Evolutionary conservation across 2,329 filamentous ascomycete species (phyloP), one percentile per base, ranked within the genome.

Genomic region (Fonsecaea pugnacius): DNA sequence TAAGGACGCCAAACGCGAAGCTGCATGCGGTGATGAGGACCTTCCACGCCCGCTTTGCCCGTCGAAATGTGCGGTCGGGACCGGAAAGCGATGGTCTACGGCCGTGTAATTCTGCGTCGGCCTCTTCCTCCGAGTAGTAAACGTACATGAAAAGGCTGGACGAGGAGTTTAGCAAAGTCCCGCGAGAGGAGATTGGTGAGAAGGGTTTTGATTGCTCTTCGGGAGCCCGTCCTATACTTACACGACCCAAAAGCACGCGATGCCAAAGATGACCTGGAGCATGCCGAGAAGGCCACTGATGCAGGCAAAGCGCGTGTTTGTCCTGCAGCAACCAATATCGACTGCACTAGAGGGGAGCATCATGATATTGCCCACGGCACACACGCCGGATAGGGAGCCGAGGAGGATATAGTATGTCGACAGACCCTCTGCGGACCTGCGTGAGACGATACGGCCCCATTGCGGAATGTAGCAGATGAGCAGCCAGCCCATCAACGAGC

Each of bases 341-440:
- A 64, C 43, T n/a, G 62, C 62, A n/a, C 62, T 64, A 40, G 62
- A 64, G 16, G 58, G 62, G 8, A 64, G 58, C 58, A 64, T 64
- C 62, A 64, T 60, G n/a, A 64, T 61, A 35, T 64, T 64, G 32
- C 62, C 62, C 40, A 64, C 57, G 5, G 62, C 62, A 57, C 62
- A 64, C 10, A 64, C 62, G 27, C 62, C 62, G 14, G 62, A 64
- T n/a, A 64, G 52, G 4, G 62, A 61, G n/a, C 62, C 58, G 2
- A 64, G 40, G 14, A 64, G 62, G 51, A 64, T 60, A 35, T 64
- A 64, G 33, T 56, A 64, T 16, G 62, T 64, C 48, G 58, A 64
- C 38, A 64, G 43, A 24, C 62, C 62, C 43, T 64, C 62, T 18
- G 62, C 62, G 7, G 62, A 64, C 24, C 54, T 64, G 32, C 62